These are phyloP conservation scores for Smittium mucronatum DNA, from an alignment of 371 early-diverging fungal genomes.

Conservation along the genomic window DNA sequence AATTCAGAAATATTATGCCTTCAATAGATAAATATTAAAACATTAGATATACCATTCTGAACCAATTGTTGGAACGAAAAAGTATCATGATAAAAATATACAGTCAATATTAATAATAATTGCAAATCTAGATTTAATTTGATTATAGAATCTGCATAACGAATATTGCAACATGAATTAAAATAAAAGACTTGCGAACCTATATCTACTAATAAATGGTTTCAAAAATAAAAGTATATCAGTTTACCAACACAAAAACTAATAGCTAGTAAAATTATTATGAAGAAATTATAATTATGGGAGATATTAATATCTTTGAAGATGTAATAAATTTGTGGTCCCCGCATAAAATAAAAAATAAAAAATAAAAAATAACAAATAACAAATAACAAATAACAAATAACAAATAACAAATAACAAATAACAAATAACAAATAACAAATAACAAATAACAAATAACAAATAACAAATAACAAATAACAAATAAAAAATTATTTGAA, in stretches of 20 bases:
- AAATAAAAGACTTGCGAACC: neutral
- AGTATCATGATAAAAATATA: neutral
- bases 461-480: too few species aligned
- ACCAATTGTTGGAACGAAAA: neutral
- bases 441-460: too few species aligned
- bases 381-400: too few species aligned
- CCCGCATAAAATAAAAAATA: neutral
- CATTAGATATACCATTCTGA: neutral
- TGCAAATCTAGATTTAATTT: neutral
- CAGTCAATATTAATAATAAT: neutral
- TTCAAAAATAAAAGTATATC: neutral
- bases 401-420: too few species aligned
- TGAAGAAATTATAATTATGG: neutral
- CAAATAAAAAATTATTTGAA: too few species aligned
- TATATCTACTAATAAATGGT: neutral
- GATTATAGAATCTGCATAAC: neutral
- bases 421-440: too few species aligned
- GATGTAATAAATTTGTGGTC: neutral
- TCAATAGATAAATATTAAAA: neutral
- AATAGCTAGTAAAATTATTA: neutral
- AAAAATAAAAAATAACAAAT: too few species aligned
- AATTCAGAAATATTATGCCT: neutral
- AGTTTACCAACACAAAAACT: neutral
- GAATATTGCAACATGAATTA: neutral
- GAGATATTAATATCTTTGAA: neutral